A percentile compares a stretch with the other conserved stretches of the same genome.
These are phyloP conservation scores for Catunica adiposa DNA, from an alignment of 2,329 filamentous ascomycete species.

Conservation along the genomic window DNA sequence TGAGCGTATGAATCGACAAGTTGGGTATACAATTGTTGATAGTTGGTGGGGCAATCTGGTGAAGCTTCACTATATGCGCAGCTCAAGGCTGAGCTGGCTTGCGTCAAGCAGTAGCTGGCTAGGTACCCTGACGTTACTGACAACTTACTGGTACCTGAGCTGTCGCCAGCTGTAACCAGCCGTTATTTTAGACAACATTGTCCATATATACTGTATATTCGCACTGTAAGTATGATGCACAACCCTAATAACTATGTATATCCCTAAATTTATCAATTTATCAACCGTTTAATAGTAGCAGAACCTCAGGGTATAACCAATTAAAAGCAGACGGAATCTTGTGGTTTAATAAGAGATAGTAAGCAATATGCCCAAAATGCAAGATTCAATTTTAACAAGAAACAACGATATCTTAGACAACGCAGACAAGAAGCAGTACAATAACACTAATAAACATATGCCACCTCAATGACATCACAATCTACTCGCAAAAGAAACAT, in stretches of 20 bases:
- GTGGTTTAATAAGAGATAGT: too few relatives aligned
- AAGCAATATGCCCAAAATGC: not conserved
- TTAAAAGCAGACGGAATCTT: too few relatives aligned
- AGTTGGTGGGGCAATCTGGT: not conserved
- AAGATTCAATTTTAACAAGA: not conserved
- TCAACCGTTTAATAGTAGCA: too few relatives aligned
- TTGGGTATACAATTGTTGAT: not conserved
- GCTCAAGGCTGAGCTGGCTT: slow-evolving; percentile 7
- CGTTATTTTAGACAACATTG: not conserved
- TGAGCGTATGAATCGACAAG: too few relatives aligned
- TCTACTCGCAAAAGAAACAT: not conserved
- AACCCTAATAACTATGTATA: not conserved
- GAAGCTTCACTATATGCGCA: not conserved
- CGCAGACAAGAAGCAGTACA: not conserved
- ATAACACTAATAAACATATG: slow-evolving; percentile 2
- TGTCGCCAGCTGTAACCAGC: not conserved
- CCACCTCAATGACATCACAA: not conserved
- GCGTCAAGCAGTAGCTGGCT: slow-evolving; percentile 8
- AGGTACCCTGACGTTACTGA: not conserved
- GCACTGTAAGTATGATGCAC: not conserved
- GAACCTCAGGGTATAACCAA: too few relatives aligned
- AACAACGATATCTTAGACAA: not conserved
- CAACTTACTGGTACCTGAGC: not conserved
- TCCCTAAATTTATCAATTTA: too few relatives aligned
- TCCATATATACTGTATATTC: not conserved